A percentile compares a stretch with the other conserved stretches of the same genome.
phyloP scores from a whole-genome alignment of 1,284 basidiomycete species.

The Polyporus tsugae region DNA sequence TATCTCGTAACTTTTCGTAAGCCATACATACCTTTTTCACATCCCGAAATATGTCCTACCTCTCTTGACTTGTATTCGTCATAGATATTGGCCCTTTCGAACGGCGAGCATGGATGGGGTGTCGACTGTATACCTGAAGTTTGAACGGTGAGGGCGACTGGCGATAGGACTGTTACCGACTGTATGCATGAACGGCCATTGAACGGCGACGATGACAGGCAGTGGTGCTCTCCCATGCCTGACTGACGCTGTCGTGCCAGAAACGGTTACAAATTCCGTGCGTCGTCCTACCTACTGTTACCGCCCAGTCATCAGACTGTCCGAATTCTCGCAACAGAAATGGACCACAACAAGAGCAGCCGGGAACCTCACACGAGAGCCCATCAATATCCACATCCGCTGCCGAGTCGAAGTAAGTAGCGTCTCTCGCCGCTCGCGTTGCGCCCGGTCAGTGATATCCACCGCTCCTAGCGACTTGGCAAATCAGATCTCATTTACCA shows the following conservation, averaged over 20 bases:
- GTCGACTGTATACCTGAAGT: background rate
- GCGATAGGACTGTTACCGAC: no score
- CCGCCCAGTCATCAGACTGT: conserved; percentile 1
- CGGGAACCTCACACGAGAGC: background rate
- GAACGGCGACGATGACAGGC: background rate
- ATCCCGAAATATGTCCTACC: background rate
- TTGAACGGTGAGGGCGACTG: background rate
- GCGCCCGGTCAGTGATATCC: background rate
- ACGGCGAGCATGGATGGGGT: background rate
- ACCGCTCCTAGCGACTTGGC: background rate
- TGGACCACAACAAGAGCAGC: background rate
- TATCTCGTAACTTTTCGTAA: background rate
- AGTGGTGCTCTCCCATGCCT: background rate
- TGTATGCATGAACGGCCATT: background rate
- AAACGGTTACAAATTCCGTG: background rate
- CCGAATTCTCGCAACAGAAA: background rate
- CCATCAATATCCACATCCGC: background rate
- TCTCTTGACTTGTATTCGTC: background rate
- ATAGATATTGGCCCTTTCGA: background rate
- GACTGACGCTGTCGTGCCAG: background rate
- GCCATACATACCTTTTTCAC: background rate
- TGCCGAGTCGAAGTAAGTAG: background rate
- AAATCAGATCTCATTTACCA: background rate
- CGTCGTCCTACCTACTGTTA: conserved; percentile 2
- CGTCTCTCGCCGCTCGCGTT: background rate